Evolutionary conservation across 345 rosid species (phyloP), one percentile per base, ranked within the genome.

Genomic region (Linum usitatissimum): DNA sequence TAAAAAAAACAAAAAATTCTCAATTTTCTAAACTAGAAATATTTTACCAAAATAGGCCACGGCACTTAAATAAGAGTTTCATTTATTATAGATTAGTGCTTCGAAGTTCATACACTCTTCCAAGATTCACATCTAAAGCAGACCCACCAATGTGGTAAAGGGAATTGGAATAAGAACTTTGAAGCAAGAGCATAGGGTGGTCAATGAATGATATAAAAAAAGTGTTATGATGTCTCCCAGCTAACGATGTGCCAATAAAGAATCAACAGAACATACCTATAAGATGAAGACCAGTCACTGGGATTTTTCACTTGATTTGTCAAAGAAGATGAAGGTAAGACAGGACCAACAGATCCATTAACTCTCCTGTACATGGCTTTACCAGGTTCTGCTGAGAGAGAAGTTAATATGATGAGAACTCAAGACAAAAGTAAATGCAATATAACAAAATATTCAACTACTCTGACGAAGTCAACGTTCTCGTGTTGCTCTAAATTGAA

Each of bases 321-420:
- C 59, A 64, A 70, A 7, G 80, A 61, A 23, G 75, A 39, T 9
- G 75, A 66, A 45, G 74, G 55, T 20, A 63, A 59, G 51, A 45
- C 51, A 53, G 69, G 64, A 63, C 68, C 64, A 31, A 34, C 70
- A 0, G 66, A 63, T 12, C n/a, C 77, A 64, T 70, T 66, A 65
- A 73, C 84, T 62, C 67, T 68, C 69, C 60, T 70, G 59, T 62
- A 64, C 53, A 67, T 45, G 55, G 71, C 72, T 64, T 71, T 81
- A 64, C 69, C 74, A 74, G 57, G 48, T 62, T 75, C 84, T 77
- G 78, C 66, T 51, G 59, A 53, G 45, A 66, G 53, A 72, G 28
- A 65, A 60, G 64, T 53, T 61, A 67, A 71, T 18, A 40, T 38
- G 54, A 65, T 65, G 69, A 61, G 68, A 76, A 66, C 17, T 34